Percentiles rank a stretch among this genome's conserved stretches.
phyloP scores from a whole-genome alignment of 495 filamentous ascomycete species.

The Penicillium coprophilum region DNA sequence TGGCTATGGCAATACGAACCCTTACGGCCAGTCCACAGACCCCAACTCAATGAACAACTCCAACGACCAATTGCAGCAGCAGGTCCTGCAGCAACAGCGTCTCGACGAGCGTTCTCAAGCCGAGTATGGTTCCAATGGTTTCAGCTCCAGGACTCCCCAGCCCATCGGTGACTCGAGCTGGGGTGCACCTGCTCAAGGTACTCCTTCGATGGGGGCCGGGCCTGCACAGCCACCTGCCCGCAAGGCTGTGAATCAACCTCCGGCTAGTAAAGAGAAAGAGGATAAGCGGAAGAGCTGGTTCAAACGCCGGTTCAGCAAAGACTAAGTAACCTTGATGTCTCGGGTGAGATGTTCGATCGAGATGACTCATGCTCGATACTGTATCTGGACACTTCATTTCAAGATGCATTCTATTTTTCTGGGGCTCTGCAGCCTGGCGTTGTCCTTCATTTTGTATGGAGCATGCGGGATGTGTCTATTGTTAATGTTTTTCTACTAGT shows the following conservation, averaged over 20 bases:
- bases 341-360: background rate
- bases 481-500: constrained; percentile 1
- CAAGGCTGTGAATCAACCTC: constrained; percentile 22
- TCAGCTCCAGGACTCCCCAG: constrained; percentile 30
- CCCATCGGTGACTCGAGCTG: constrained; percentile 21
- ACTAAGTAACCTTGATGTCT: constrained; percentile 27
- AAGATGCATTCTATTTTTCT: constrained; percentile 12
- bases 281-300: constrained; percentile 92
- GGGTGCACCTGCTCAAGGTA: constrained; percentile 26
- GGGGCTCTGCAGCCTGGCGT: constrained; percentile 6
- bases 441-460: constrained; percentile 9
- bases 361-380: background rate
- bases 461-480: constrained; percentile 6
- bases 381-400: background rate
- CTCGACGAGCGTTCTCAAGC: constrained; percentile 49
- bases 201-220: constrained; percentile 14
- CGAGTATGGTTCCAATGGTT: constrained; percentile 59
- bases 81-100: constrained; percentile 41
- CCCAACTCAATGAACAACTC: constrained; percentile 91
- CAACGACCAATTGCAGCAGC: constrained; percentile 67
- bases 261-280: background rate
- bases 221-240: constrained; percentile 13
- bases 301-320: constrained; percentile 74
- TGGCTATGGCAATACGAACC: constrained; percentile 62
- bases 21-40: constrained; percentile 78